These are phyloP conservation scores for Moniliella sp. DNA, from an alignment of 1,284 basidiomycete genomes.

Conservation along the genomic window DNA sequence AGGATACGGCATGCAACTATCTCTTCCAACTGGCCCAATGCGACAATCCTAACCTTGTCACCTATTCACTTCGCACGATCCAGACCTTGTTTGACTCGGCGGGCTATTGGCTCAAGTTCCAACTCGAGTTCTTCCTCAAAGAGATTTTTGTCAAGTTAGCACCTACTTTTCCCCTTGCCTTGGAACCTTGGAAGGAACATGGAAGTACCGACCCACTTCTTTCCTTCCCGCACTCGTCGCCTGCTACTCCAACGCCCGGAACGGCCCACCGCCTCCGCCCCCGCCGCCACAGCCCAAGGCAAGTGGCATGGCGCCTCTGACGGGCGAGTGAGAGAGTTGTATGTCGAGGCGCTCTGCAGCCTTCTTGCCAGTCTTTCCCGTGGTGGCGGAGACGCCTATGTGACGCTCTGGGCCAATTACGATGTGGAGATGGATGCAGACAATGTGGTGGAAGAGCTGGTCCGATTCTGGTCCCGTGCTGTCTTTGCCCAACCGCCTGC, in stretches of 20 bases:
- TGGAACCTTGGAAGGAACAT: constrained; percentile 31
- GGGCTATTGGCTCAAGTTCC: constrained; percentile 77
- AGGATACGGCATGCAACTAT: constrained; percentile 81
- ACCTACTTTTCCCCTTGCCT: constrained; percentile 20
- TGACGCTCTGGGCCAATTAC: constrained; percentile 76
- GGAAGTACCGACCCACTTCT: constrained; percentile 23
- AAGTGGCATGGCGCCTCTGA: constrained; percentile 42
- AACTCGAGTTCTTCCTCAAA: constrained; percentile 79
- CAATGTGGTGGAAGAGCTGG: constrained; percentile 75
- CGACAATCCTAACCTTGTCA: constrained; percentile 59
- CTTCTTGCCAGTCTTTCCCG: constrained; percentile 39
- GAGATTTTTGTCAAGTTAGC: constrained; percentile 74
- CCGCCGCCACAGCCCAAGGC: constrained; percentile 40
- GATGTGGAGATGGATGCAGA: constrained; percentile 92
- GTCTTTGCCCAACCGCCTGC: constrained; percentile 8
- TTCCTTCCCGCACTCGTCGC: constrained; percentile 9
- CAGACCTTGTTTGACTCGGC: constrained; percentile 65
- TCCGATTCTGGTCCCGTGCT: constrained; percentile 52
- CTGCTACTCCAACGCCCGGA: too few relatives aligned
- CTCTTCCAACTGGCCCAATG: constrained; percentile 50
- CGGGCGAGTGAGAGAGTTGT: constrained; percentile 63
- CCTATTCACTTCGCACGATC: constrained; percentile 60
- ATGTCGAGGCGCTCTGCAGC: constrained; percentile 66
- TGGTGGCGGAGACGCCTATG: neutral
- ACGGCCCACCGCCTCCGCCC: constrained; percentile 39